A percentile compares a stretch with the other conserved stretches of the same genome.
These are phyloP conservation scores for Boletus austroedulis DNA, from an alignment of 1,284 basidiomycete genomes.

Conservation along the genomic window DNA sequence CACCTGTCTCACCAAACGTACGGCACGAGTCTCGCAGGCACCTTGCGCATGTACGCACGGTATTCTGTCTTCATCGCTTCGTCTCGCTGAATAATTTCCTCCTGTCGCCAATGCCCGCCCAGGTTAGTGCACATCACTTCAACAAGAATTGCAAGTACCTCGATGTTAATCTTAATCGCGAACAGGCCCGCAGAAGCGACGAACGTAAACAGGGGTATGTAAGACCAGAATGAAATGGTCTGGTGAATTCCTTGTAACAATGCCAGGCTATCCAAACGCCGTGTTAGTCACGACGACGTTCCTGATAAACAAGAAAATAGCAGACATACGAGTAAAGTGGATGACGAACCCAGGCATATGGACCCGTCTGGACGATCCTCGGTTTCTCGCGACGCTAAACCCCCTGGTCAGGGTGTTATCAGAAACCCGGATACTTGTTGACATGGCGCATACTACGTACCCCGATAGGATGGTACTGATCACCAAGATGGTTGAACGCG, in stretches of 20 bases:
- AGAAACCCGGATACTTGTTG: no score
- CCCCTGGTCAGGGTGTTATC: no score
- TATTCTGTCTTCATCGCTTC: not conserved
- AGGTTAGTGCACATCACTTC: not conserved
- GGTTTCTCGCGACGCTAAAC: constrained; percentile 30
- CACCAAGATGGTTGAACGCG: constrained; percentile 5
- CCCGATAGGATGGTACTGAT: constrained; percentile 17
- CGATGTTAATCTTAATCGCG: constrained; percentile 30
- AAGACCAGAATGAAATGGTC: constrained; percentile 30
- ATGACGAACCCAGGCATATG: constrained; percentile 32
- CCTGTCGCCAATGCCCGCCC: not conserved
- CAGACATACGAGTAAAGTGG: constrained; percentile 24
- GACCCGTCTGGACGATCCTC: constrained; percentile 21
- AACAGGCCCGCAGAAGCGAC: constrained; percentile 5
- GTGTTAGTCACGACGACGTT: not conserved
- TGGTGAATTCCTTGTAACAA: constrained; percentile 11
- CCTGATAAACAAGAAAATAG: not conserved
- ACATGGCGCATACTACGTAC: no score
- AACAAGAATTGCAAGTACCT: constrained; percentile 14
- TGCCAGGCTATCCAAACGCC: constrained; percentile 9
- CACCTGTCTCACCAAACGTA: not conserved
- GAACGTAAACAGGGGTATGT: constrained; percentile 22
- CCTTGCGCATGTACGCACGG: not conserved
- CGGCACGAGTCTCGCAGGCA: not conserved
- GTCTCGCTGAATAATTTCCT: not conserved